Conservation (phyloP, 1,284 basidiomycete genomes). For the Schizopora paradoxa region DNA sequence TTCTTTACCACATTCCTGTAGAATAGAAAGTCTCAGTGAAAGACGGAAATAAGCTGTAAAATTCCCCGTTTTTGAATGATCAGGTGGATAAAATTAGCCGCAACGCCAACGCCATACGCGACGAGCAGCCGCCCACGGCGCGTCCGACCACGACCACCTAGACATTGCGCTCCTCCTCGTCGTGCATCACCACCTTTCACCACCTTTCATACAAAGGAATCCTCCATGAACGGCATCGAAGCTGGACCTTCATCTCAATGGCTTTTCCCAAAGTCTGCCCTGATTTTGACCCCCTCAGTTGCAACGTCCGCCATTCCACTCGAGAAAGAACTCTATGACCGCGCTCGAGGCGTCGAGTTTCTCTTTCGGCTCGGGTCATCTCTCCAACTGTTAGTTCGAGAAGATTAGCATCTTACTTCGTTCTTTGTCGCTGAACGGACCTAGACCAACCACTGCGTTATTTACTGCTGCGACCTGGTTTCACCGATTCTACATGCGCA, state of each 20-base stretch:
- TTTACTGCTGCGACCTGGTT: constrained; percentile 86
- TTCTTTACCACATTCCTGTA: too few species aligned
- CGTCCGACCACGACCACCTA: too few species aligned
- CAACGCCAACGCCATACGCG: background rate
- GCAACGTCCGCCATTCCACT: constrained; percentile 46
- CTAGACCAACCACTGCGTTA: constrained; percentile 70
- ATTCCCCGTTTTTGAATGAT: too few species aligned
- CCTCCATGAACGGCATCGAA: constrained; percentile 4
- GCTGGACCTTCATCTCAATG: constrained; percentile 45
- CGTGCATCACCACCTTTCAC: constrained; percentile 1
- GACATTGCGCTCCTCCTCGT: too few species aligned
- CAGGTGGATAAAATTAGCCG: too few species aligned
- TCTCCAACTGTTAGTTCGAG: constrained; percentile 56
- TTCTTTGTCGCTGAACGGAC: constrained; percentile 19
- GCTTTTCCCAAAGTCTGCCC: constrained; percentile 58
- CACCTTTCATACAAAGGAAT: constrained; percentile 4
- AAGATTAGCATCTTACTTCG: constrained; percentile 12
- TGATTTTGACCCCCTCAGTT: constrained; percentile 50
- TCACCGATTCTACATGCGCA: constrained; percentile 93
- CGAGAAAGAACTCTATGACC: constrained; percentile 66
- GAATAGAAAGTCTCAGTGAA: too few species aligned
- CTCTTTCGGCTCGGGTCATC: constrained; percentile 73
- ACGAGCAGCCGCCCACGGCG: too few species aligned
- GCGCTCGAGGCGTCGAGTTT: constrained; percentile 75
- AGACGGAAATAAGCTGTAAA: too few species aligned